Evolutionary conservation across 1,139 yeast species (phyloP).

Genomic region (Debaryomyces sp.): DNA sequence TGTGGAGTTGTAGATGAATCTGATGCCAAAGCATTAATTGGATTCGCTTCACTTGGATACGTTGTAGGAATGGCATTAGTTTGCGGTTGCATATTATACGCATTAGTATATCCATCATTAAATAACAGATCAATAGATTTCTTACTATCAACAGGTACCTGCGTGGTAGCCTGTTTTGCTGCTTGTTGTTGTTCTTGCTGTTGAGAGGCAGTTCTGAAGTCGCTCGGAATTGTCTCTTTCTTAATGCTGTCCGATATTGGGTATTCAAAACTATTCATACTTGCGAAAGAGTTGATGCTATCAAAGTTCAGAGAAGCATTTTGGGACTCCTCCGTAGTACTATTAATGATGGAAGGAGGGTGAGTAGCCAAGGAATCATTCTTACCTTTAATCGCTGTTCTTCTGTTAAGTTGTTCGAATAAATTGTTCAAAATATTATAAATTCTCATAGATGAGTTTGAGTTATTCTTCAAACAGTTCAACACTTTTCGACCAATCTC

Average conservation of each 20-base stretch:
- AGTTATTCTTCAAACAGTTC: conserved; percentile 68
- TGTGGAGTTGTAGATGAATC: background rate
- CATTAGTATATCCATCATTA: conserved; percentile 1
- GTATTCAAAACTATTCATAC: conserved; percentile 6
- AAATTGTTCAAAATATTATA: conserved; percentile 76
- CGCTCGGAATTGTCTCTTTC: background rate
- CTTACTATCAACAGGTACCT: background rate
- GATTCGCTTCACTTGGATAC: background rate
- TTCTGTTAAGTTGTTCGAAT: conserved; percentile 78
- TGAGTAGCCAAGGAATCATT: background rate
- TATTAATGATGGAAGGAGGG: conserved; percentile 1
- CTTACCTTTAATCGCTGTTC: conserved; percentile 46
- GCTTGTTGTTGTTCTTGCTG: conserved; percentile 1
- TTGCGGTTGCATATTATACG: background rate
- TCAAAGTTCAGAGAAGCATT: conserved; percentile 38
- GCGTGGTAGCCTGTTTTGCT: background rate
- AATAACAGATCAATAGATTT: background rate
- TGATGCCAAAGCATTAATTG: background rate
- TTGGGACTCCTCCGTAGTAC: conserved; percentile 23
- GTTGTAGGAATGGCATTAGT: background rate
- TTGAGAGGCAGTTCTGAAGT: conserved; percentile 3
- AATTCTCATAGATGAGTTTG: conserved; percentile 79
- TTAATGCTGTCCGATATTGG: background rate
- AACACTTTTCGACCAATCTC: conserved; percentile 79
- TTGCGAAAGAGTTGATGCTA: conserved; percentile 32